Percentiles rank a stretch among this genome's conserved stretches.
Conservation (phyloP, 139 green algal genomes). For the Chara braunii region DNA sequence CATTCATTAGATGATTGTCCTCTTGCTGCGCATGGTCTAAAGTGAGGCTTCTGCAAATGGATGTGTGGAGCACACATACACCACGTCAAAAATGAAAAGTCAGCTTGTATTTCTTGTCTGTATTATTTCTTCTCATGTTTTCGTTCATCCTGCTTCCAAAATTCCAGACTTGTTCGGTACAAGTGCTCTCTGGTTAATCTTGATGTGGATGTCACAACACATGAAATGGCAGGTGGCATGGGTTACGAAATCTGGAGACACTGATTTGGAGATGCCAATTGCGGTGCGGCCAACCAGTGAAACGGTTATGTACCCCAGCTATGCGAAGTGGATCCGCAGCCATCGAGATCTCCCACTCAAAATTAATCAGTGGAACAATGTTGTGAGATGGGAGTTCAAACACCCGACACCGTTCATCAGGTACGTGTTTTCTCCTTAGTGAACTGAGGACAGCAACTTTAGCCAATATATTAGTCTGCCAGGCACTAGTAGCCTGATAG, state of each 20-base stretch:
- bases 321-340: slow-evolving; percentile 87
- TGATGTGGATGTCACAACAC: not conserved
- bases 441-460: too few relatives aligned
- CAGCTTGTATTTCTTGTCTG: slow-evolving; percentile 27
- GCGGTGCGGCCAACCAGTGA: slow-evolving; percentile 94
- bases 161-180: not conserved
- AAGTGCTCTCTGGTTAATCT: not conserved
- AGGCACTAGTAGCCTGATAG: too few relatives aligned
- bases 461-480: too few relatives aligned
- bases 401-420: slow-evolving; percentile 98
- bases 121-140: not conserved
- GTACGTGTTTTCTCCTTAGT: too few relatives aligned
- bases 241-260: slow-evolving; percentile 83
- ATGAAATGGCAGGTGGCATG: slow-evolving; percentile 59
- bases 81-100: too few relatives aligned
- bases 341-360: slow-evolving; percentile 94
- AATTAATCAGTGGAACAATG: slow-evolving; percentile 97
- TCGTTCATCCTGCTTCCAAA: slow-evolving; percentile 6
- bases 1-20: too few relatives aligned
- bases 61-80: too few relatives aligned
- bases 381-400: slow-evolving; percentile 99
- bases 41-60: too few relatives aligned
- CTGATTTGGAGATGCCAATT: slow-evolving; percentile 88
- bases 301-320: slow-evolving; percentile 97
- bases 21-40: too few relatives aligned